A percentile compares a stretch with the other conserved stretches of the same genome.
These are phyloP conservation scores for Venturia pyrina DNA, from an alignment of 2,329 filamentous ascomycete species.

Conservation along the genomic window DNA sequence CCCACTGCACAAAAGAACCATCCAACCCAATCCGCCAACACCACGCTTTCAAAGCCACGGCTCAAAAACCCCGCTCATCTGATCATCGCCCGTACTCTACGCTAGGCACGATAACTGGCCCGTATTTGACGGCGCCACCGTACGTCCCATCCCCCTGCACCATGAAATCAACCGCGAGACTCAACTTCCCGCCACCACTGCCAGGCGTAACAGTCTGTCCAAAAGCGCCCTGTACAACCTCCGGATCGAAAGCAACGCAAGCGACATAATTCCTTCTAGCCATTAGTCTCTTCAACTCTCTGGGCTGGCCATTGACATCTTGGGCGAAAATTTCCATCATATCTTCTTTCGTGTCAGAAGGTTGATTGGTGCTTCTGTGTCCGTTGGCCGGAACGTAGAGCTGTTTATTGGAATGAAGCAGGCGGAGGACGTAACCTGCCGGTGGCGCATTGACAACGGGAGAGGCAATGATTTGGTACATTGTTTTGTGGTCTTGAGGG, in stretches of 20 bases:
- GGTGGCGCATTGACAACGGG: constrained; percentile 86
- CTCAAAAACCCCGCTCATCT: not conserved
- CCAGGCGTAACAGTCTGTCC: constrained; percentile 28
- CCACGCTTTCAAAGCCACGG: not conserved
- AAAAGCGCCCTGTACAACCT: constrained; percentile 49
- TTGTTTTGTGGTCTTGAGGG: constrained; percentile 92
- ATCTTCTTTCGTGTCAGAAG: constrained; percentile 93
- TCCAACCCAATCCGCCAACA: not conserved
- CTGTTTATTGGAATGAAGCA: constrained; percentile 90
- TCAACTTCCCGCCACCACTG: constrained; percentile 46
- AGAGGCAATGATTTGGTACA: constrained; percentile 96
- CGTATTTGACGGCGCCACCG: constrained; percentile 83
- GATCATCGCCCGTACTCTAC: constrained; percentile 38
- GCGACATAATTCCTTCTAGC: constrained; percentile 85
- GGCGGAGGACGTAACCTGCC: constrained; percentile 74
- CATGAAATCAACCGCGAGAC: constrained; percentile 90
- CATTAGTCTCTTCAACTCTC: constrained; percentile 89
- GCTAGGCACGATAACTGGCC: constrained; percentile 85
- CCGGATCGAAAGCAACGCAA: constrained; percentile 88
- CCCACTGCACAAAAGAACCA: not conserved
- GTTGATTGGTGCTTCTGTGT: constrained; percentile 55
- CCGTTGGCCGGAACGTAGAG: constrained; percentile 89
- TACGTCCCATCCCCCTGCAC: constrained; percentile 84
- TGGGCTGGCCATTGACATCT: constrained; percentile 71
- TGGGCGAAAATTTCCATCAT: constrained; percentile 99